phyloP scores from a whole-genome alignment of 169 alveolate species.

The Hammondia hammondi region DNA sequence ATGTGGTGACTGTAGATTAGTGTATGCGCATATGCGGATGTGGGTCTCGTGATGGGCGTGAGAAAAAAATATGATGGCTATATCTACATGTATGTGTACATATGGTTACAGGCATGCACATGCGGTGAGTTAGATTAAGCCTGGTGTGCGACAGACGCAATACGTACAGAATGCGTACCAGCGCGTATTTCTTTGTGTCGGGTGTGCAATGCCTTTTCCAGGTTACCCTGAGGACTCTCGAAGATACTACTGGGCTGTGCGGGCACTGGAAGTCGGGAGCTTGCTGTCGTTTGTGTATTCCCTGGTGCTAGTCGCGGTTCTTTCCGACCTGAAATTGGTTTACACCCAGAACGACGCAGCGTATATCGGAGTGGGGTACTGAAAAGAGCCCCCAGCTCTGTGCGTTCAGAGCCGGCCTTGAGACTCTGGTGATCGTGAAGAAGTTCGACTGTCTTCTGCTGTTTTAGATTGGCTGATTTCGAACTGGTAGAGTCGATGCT shows the following conservation, averaged over 20 bases:
- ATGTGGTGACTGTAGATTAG: no score
- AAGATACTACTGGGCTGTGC: slow-evolving; percentile 49
- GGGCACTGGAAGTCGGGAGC: slow-evolving; percentile 52
- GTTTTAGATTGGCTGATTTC: no score
- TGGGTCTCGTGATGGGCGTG: no score
- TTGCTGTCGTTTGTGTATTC: slow-evolving; percentile 56
- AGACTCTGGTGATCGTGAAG: no score
- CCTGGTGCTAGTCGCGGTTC: slow-evolving; percentile 48
- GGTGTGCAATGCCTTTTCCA: not conserved
- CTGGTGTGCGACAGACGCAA: no score
- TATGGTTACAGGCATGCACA: not conserved
- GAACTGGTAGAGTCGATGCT: no score
- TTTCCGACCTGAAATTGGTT: not conserved
- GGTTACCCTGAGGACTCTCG: slow-evolving; percentile 50
- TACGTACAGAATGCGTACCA: no score
- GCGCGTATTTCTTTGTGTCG: not conserved
- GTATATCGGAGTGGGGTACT: slow-evolving; percentile 18
- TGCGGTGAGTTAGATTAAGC: no score
- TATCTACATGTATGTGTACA: not conserved
- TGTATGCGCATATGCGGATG: no score
- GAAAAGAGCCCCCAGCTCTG: not conserved
- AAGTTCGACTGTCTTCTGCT: no score
- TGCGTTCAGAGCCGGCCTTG: no score
- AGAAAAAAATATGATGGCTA: no score
- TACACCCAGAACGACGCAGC: slow-evolving; percentile 11